These are phyloP conservation scores for Myochromella boudieri DNA, from an alignment of 768 basidiomycete genomes.

Conservation along the genomic window DNA sequence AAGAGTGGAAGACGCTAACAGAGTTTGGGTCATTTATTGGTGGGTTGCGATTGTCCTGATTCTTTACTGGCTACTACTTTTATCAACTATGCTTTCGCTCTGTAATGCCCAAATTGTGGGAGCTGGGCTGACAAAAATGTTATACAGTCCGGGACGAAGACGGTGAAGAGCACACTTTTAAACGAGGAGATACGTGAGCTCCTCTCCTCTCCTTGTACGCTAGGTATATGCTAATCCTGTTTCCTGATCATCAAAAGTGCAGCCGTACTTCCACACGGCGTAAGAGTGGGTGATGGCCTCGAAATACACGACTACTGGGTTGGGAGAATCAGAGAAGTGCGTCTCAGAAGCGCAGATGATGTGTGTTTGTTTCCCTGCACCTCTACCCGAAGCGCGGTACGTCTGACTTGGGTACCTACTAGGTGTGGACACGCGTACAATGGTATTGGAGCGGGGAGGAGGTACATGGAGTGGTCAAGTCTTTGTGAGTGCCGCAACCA, in stretches of 20 bases:
- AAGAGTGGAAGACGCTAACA: conserved; percentile 16
- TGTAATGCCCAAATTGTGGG: background rate
- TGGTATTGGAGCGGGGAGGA: conserved; percentile 61
- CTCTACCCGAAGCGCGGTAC: background rate
- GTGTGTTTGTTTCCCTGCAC: conserved; percentile 19
- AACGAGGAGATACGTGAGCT: conserved; percentile 34
- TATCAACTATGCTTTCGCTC: background rate
- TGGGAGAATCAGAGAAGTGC: conserved; percentile 46
- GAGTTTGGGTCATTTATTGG: conserved; percentile 25
- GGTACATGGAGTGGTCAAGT: conserved; percentile 38
- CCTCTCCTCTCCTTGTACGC: background rate
- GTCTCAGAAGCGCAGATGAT: conserved; percentile 26
- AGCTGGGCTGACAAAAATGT: background rate
- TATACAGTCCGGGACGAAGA: conserved; percentile 30
- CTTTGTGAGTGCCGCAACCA: conserved; percentile 40
- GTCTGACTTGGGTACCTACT: background rate
- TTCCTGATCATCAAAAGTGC: conserved; percentile 29
- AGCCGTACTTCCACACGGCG: conserved; percentile 39
- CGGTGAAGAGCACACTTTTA: conserved; percentile 29
- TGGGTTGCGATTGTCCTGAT: conserved; percentile 12
- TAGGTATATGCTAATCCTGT: background rate
- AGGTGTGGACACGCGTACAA: conserved; percentile 55
- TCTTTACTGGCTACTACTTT: too few species aligned
- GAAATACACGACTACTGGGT: conserved; percentile 51
- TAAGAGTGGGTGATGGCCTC: conserved; percentile 21